phyloP scores from a whole-genome alignment of 1,139 yeast species.

The Saccharomyces uvarum region DNA sequence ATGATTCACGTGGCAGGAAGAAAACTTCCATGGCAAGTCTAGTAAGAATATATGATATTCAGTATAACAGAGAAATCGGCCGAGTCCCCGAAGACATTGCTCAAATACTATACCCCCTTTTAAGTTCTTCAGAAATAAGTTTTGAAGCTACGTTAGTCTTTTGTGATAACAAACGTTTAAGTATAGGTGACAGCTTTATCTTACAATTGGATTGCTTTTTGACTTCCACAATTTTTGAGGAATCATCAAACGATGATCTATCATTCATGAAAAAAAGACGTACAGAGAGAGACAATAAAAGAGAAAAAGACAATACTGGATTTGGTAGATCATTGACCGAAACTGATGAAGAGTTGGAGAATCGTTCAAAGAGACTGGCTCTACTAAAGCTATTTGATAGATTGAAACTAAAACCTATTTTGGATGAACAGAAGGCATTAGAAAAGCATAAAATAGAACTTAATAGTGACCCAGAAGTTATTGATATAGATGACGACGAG shows the following conservation, averaged over 20 bases:
- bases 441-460: conserved; percentile 15
- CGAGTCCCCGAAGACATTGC: conserved; percentile 70
- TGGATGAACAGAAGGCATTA: conserved; percentile 18
- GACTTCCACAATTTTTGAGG: conserved; percentile 44
- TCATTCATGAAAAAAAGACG: conserved; percentile 15
- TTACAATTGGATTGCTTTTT: conserved; percentile 59
- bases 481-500: conserved; percentile 24
- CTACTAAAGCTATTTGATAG: conserved; percentile 49
- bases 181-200: conserved; percentile 66
- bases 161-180: conserved; percentile 44
- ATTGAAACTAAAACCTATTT: conserved; percentile 34
- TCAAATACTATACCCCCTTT: conserved; percentile 55
- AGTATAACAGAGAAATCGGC: conserved; percentile 54
- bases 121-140: conserved; percentile 48
- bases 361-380: conserved; percentile 51
- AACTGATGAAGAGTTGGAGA: conserved; percentile 46
- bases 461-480: conserved; percentile 29
- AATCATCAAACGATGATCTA: conserved; percentile 1
- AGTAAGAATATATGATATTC: conserved; percentile 24
- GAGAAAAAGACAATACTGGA: background rate
- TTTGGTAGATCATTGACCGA: conserved; percentile 32
- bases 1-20: conserved; percentile 29
- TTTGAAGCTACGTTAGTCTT: conserved; percentile 58
- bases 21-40: conserved; percentile 18
- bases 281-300: conserved; percentile 8